Evolutionary conservation across 306 rosid species (phyloP), one percentile per base, ranked within the genome.

Genomic region (Cicer arietinum): DNA sequence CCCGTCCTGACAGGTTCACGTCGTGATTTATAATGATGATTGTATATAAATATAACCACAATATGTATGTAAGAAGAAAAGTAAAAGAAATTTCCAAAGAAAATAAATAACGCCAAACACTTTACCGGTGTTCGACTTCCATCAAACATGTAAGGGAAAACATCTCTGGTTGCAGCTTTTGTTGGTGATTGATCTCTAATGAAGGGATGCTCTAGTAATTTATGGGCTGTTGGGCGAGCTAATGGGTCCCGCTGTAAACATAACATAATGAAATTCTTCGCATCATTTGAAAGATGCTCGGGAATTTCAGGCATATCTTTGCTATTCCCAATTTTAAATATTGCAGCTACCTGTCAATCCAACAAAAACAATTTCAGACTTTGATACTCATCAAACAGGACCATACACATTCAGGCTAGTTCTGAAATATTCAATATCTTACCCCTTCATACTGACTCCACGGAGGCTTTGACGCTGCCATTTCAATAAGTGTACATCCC

Each of bases 391-490:
- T 73, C 20, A 67, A 77, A 73, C 17, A 64, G 41, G 67, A 54
- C 35, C 35, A 40, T 43, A 64, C 30, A 17, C 18, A 70, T 20
- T 67, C 17, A 63, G 35, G 58, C 45, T 39, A 43, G 53, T 68
- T 54, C 75, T 80, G 79, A 84, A 68, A 74, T 54, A 72, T 85
- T 44, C 61, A 81, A 77, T 52, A 65, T 75, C 97, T 56, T 75
- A 95, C 99, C 99, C 99, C 99, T 86, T 95, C 99, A 63, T 84
- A 95, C 81, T 89, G 96, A 85, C 81, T 92, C 99, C 99, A 95
- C 9, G 99, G 99, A 64, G 98, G 99, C 78, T 90, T 95, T 1
- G 97, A 86, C 6, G 92, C 83, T 12, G 98, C 99, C 99, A 95
- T 95, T 86, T 95, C 99, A 58, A 95, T 92, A 85, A 95, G 82